Evolutionary conservation across 1,284 basidiomycete genomes (phyloP).

Genomic region (Phylloporus gajari): DNA sequence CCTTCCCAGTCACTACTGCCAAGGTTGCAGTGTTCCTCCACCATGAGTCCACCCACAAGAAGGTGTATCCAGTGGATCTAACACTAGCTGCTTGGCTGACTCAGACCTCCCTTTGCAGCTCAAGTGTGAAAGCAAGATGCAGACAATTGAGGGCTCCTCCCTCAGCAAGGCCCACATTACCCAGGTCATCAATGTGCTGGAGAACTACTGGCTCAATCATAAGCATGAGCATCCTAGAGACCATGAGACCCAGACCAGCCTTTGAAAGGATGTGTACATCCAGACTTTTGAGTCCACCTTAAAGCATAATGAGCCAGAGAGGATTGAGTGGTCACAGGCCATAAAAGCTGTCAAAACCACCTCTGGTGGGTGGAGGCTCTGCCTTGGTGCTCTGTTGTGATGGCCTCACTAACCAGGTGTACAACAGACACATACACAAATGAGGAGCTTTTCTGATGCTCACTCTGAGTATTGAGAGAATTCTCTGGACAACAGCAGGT

Average conservation of each 20-base stretch:
- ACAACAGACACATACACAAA: too few relatives aligned
- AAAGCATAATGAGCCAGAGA: neutral
- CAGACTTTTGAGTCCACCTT: neutral
- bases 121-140: too few relatives aligned
- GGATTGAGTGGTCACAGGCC: too few relatives aligned
- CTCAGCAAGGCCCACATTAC: neutral
- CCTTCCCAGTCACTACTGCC: conserved; percentile 24
- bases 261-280: neutral
- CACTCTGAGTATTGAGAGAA: neutral
- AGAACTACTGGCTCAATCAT: neutral
- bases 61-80: conserved; percentile 31
- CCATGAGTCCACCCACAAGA: conserved; percentile 27
- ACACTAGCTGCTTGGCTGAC: too few relatives aligned
- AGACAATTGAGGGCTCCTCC: too few relatives aligned
- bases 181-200: neutral
- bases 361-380: too few relatives aligned
- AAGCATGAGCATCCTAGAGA: neutral
- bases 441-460: too few relatives aligned
- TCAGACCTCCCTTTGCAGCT: too few relatives aligned
- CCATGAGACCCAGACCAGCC: neutral
- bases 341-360: too few relatives aligned
- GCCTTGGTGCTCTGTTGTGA: too few relatives aligned
- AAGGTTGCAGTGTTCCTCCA: conserved; percentile 34
- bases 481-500: neutral
- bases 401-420: too few relatives aligned